Conservation (phyloP, 768 basidiomycete species). For the Pilatotrama ljubarskyi region DNA sequence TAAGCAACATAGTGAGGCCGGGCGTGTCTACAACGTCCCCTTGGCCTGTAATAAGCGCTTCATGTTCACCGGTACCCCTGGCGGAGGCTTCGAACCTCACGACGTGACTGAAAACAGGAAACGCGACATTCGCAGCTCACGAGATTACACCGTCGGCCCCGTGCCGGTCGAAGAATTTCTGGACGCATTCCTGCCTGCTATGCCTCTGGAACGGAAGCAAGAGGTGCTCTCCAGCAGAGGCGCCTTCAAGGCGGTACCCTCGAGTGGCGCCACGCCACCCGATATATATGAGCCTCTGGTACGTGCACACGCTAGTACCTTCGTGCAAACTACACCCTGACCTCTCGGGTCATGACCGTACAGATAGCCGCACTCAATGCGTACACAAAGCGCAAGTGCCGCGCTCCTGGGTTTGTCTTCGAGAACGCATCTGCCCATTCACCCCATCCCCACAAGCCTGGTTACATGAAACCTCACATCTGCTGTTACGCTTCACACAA, state of each 20-base stretch:
- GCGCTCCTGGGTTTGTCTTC: not conserved
- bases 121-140: not conserved
- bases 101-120: not conserved
- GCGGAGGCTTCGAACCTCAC: not conserved
- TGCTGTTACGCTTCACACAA: not conserved
- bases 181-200: not conserved
- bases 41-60: not conserved
- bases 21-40: not conserved
- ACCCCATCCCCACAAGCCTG: not conserved
- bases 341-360: too few relatives aligned
- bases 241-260: not conserved
- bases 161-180: not conserved
- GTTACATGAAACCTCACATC: constrained; percentile 8
- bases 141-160: not conserved
- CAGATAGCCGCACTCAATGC: not conserved
- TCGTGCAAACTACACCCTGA: too few relatives aligned
- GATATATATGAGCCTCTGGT: not conserved
- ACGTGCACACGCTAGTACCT: too few relatives aligned
- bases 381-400: not conserved
- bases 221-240: not conserved
- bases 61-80: not conserved
- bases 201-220: not conserved
- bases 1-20: too few relatives aligned
- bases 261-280: not conserved
- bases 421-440: not conserved